Evolutionary conservation across 2,329 filamentous ascomycete species (phyloP).

Genomic region (Pseudocercospora pini-densiflorae): DNA sequence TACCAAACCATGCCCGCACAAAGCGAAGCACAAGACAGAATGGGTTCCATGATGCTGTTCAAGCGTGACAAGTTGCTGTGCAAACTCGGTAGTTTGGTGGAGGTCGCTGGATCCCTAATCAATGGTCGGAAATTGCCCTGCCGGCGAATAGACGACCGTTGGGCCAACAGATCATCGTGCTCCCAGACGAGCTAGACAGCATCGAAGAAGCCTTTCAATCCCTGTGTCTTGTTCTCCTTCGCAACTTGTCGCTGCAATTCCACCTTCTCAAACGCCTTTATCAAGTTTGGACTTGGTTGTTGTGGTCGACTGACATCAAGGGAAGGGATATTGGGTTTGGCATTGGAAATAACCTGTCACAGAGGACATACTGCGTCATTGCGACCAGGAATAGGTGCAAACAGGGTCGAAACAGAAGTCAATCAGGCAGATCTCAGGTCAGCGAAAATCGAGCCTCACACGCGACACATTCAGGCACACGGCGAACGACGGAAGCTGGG

Average conservation of each 20-base stretch:
- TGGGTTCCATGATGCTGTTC: background rate
- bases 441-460: background rate
- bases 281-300: background rate
- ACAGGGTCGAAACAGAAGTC: background rate
- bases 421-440: conserved; percentile 3
- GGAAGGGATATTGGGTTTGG: conserved; percentile 6
- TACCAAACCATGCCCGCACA: background rate
- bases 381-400: background rate
- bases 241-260: conserved; percentile 3
- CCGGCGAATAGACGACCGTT: conserved; percentile 4
- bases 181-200: conserved; percentile 4
- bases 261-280: background rate
- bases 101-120: conserved; percentile 7
- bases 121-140: conserved; percentile 8
- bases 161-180: background rate
- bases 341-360: conserved; percentile 3
- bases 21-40: conserved; percentile 5
- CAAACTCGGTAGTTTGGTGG: conserved; percentile 4
- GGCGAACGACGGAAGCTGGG: conserved; percentile 5
- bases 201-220: conserved; percentile 4
- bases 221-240: conserved; percentile 4
- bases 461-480: conserved; percentile 6
- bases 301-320: background rate
- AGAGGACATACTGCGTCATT: conserved; percentile 1
- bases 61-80: background rate